These are phyloP conservation scores for Tolypocladium ophioglossoides DNA, from an alignment of 2,329 filamentous ascomycete genomes.

Conservation along the genomic window DNA sequence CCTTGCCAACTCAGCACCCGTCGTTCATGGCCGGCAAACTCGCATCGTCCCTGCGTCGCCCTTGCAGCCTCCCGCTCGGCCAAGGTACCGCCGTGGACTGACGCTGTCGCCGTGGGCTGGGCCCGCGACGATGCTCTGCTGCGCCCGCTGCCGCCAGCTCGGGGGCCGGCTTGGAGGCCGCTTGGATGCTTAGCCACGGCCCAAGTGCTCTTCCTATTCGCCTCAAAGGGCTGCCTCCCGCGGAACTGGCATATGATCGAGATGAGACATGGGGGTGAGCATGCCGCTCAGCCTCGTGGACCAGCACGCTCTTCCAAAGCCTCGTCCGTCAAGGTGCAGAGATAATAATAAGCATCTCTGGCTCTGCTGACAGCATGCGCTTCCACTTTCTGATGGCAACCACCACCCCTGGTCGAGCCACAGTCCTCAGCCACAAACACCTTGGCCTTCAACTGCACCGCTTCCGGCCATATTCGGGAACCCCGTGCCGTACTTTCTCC, in stretches of 20 bases:
- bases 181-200: background rate
- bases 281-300: background rate
- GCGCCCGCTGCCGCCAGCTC: background rate
- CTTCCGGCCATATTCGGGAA: constrained; percentile 4
- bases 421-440: constrained; percentile 3
- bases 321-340: background rate
- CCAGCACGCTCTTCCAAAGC: background rate
- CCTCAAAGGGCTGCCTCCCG: background rate
- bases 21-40: background rate
- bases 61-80: constrained; percentile 1
- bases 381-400: background rate
- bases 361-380: background rate
- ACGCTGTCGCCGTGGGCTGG: background rate
- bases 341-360: background rate
- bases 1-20: constrained; percentile 1
- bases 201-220: background rate
- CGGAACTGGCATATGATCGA: background rate
- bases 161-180: too few relatives aligned
- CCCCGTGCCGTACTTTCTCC: constrained; percentile 5
- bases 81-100: background rate
- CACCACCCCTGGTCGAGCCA: background rate
- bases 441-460: background rate
- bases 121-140: background rate
- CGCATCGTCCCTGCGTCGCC: constrained; percentile 4
- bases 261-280: background rate